Conservation (phyloP, 2,329 filamentous ascomycete genomes). For the Aspergillus udagawae region DNA sequence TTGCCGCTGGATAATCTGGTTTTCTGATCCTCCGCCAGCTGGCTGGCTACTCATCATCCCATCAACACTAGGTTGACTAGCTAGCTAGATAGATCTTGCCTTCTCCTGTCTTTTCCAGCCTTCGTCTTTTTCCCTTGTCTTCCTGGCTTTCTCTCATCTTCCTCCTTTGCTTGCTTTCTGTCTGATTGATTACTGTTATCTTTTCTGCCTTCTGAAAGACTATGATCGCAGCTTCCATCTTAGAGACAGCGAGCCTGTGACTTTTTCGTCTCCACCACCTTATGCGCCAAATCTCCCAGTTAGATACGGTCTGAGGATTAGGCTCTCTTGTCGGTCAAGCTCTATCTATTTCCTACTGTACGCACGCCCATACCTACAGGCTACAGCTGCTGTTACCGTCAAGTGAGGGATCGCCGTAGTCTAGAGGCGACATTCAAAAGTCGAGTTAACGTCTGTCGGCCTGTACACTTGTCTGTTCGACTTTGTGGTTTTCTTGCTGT, state of each 20-base stretch:
- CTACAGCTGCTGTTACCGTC: not conserved
- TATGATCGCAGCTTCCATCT: not conserved
- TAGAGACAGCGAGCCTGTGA: not conserved
- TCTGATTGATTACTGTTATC: slow-evolving; percentile 2
- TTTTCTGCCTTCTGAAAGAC: not conserved
- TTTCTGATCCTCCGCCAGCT: not conserved
- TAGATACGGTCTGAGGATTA: not conserved
- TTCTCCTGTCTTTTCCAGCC: slow-evolving; percentile 17
- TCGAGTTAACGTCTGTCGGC: not conserved
- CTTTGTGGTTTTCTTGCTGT: slow-evolving; percentile 1
- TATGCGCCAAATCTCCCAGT: not conserved
- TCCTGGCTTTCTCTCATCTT: slow-evolving; percentile 9
- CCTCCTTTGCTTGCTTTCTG: slow-evolving; percentile 1
- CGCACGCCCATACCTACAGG: not conserved
- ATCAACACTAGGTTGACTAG: not conserved
- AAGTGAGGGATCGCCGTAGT: not conserved
- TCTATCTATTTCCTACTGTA: not conserved
- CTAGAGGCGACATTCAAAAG: not conserved
- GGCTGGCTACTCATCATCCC: not conserved
- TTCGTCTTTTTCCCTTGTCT: slow-evolving; percentile 16
- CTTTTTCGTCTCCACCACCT: not conserved
- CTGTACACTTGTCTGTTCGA: not conserved
- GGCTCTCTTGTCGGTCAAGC: not conserved
- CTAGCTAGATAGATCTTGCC: slow-evolving; percentile 1
- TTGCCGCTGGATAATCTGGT: not conserved